Conservation (phyloP, 2,329 filamentous ascomycete genomes). For the Diaporthe australafricana region DNA sequence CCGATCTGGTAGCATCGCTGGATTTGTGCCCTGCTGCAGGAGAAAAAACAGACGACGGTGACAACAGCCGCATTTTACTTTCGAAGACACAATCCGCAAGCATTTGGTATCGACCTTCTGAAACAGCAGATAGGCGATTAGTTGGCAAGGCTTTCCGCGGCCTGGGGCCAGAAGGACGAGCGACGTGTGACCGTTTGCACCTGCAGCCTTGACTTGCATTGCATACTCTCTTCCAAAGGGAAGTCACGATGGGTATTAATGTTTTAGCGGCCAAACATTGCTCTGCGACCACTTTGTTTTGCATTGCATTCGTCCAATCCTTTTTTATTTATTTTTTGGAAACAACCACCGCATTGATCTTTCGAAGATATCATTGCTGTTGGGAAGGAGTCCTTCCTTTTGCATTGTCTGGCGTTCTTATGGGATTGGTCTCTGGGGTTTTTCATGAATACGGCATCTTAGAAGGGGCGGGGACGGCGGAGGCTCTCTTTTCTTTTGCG, state of each 20-base stretch:
- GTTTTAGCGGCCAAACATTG: not conserved
- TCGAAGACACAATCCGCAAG: not conserved
- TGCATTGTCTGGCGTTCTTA: conserved; percentile 36
- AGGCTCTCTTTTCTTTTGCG: not conserved
- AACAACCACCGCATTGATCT: conserved; percentile 24
- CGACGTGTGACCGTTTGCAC: conserved; percentile 10
- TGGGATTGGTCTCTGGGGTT: not conserved
- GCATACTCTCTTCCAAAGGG: not conserved
- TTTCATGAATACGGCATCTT: conserved; percentile 21
- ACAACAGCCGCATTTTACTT: not conserved
- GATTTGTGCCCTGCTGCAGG: conserved; percentile 17
- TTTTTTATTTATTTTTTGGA: no score
- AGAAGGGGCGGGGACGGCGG: conserved; percentile 4
- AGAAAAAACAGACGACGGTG: not conserved
- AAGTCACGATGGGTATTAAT: not conserved
- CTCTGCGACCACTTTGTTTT: not conserved
- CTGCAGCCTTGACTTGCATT: conserved; percentile 15
- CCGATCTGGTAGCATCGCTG: not conserved
- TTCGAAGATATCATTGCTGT: conserved; percentile 33
- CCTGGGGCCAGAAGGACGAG: not conserved
- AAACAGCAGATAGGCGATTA: not conserved
- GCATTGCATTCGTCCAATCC: conserved; percentile 15
- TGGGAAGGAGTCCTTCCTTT: conserved; percentile 15
- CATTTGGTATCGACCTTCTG: not conserved
- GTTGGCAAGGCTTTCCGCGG: not conserved